Percentiles rank a stretch among this genome's conserved stretches.
Conservation (phyloP, 306 rosid genomes). For the Dryas octopetala region DNA sequence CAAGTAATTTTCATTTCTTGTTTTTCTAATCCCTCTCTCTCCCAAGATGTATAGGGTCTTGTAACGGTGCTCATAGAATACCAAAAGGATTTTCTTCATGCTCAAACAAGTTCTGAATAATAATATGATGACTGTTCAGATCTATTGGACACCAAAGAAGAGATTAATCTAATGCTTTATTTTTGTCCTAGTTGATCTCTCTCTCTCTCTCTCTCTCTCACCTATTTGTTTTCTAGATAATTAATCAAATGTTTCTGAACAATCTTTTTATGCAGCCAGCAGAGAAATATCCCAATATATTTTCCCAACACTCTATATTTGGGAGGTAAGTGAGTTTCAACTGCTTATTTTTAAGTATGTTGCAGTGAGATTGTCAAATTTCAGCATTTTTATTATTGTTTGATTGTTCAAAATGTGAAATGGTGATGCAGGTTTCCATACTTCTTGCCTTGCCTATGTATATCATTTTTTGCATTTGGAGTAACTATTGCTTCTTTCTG, state of each 20-base stretch:
- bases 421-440: conserved; percentile 50
- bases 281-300: conserved; percentile 67
- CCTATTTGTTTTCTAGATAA: not conserved
- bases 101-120: not conserved
- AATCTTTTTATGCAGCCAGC: conserved; percentile 57
- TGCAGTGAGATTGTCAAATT: not conserved
- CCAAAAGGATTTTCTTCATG: not conserved
- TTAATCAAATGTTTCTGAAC: conserved; percentile 13
- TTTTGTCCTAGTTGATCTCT: not conserved
- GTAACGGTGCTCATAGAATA: not conserved
- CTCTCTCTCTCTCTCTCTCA: not conserved
- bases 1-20: too few relatives aligned
- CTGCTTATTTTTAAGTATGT: not conserved
- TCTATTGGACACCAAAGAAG: not conserved
- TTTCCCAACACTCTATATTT: conserved; percentile 58
- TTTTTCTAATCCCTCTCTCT: too few relatives aligned
- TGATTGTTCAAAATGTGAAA: conserved; percentile 5
- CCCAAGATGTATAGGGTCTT: not conserved
- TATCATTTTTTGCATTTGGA: conserved; percentile 32
- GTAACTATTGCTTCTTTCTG: conserved; percentile 31
- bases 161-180: not conserved
- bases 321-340: conserved; percentile 59
- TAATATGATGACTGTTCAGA: not conserved
- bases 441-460: conserved; percentile 52
- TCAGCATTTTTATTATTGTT: not conserved